Percentiles rank a stretch among this genome's conserved stretches.
Evolutionary conservation across 1,139 yeast genomes (phyloP).

Genomic region (Debaryomyces robertsiae): DNA sequence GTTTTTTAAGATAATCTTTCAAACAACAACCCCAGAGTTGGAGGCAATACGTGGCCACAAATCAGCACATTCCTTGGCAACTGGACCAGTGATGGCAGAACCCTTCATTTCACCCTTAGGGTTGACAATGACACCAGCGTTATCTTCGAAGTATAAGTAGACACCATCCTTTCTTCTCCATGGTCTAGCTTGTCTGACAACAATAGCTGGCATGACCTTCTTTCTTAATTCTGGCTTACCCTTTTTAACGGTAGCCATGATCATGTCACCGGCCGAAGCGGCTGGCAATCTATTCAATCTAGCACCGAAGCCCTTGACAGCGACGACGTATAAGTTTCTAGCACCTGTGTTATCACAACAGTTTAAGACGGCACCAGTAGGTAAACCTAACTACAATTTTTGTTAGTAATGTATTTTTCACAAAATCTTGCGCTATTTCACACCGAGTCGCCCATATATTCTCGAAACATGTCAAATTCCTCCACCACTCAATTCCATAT

Average conservation of each 20-base stretch:
- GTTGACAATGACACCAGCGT: constrained; percentile 99
- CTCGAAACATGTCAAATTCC: background rate
- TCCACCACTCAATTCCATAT: background rate
- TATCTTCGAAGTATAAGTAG: constrained; percentile 99
- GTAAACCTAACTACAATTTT: constrained; percentile 75
- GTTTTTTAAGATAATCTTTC: constrained; percentile 24
- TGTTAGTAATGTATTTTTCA: constrained; percentile 28
- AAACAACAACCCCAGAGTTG: constrained; percentile 99
- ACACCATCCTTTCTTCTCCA: constrained; percentile 99
- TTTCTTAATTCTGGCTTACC: constrained; percentile 99
- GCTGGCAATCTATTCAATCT: constrained; percentile 99
- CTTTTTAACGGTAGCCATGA: constrained; percentile 99
- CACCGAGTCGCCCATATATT: background rate
- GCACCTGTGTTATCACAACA: constrained; percentile 99
- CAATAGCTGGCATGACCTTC: constrained; percentile 99
- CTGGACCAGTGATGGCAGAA: constrained; percentile 99
- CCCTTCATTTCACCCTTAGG: constrained; percentile 99
- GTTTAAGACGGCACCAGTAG: constrained; percentile 99
- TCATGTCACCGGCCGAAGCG: constrained; percentile 99
- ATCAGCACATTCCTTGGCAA: constrained; percentile 99
- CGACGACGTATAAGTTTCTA: constrained; percentile 97
- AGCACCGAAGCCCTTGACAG: constrained; percentile 99
- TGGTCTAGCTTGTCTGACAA: constrained; percentile 98
- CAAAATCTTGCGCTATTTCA: no score
- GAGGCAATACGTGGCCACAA: constrained; percentile 99